Base-by-base conservation (phyloP, 306 rosid species). In the Cucumis melo region DNA sequence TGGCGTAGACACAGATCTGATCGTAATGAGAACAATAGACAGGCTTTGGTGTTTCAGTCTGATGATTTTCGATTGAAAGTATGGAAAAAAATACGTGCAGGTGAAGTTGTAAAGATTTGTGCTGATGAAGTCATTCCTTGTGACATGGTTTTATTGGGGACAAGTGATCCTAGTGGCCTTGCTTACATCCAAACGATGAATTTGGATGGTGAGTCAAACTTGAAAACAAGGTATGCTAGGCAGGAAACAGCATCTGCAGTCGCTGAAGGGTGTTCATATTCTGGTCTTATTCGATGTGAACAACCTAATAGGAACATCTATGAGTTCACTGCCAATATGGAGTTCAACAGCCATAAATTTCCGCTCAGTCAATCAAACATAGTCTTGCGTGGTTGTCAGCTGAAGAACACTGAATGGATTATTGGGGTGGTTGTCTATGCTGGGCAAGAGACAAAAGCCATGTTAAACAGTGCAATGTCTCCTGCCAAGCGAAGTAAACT, bases 381-480 rank as follows among this genome's bases (percentile, higher is more conserved):
- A 81, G 89, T 95, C 56, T 83, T 95, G 79, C 98, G 99, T 13
- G 99, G 99, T 74, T 95, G 99, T 87, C 96, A 92, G 83, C 86
- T 95, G 80, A 95, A 95, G 96, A 95, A 95, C 86, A 95, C 99
- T 0, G 90, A 82, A 67, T 95, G 99, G 99, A 81, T 88, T 51
- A 83, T 95, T 78, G 99, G 99, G 79, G 99, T 95, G 80, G 99
- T 82, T 29, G 99, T 95, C 78, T 95, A 95, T 87, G 99, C 99
- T 0, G 99, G 99, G 8, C 96, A 88, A 84, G 99, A 95, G 81
- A 95, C 99, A 34, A 95, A 95, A 85, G 99, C 98, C 44, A 95
- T 95, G 99, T 15, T 92, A 87, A 95, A 95, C 67, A 95, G 98
- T 79, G 93, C 99, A 27, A 89, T 89, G 81, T 88, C 98, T 58